Conservation (phyloP, 352 stramenopile genomes). For the Thalassiosira hispida region DNA sequence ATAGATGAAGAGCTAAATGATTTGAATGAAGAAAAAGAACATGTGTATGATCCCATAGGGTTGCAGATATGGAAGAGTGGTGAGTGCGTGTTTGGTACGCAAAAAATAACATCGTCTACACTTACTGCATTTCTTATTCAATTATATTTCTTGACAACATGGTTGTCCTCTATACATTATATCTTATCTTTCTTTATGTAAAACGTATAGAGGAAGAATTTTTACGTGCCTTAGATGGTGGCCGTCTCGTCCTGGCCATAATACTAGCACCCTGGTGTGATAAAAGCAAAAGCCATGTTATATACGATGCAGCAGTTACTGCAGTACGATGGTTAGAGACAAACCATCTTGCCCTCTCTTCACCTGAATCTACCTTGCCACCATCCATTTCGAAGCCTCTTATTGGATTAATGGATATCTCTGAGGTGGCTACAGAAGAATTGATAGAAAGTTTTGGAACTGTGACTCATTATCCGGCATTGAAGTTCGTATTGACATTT, state of each 20-base stretch:
- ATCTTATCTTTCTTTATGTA: not conserved
- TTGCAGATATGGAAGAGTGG: constrained; percentile 53
- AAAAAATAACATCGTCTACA: not conserved
- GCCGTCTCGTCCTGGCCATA: constrained; percentile 49
- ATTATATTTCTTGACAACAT: not conserved
- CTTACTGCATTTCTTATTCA: no score
- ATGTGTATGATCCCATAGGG: constrained; percentile 39
- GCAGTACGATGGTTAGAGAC: constrained; percentile 39
- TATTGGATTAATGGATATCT: constrained; percentile 47
- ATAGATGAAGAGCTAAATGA: not conserved
- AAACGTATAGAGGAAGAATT: constrained; percentile 34
- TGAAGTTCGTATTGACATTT: constrained; percentile 56
- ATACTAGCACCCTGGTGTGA: constrained; percentile 49
- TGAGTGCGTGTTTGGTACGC: constrained; percentile 14
- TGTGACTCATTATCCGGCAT: constrained; percentile 40
- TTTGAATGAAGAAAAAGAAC: not conserved
- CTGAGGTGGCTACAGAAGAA: not conserved
- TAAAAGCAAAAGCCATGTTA: not conserved
- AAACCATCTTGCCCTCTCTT: constrained; percentile 5
- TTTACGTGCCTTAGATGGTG: constrained; percentile 28
- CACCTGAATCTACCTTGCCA: not conserved
- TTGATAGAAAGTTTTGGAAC: constrained; percentile 40
- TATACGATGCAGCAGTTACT: constrained; percentile 13
- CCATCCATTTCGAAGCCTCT: constrained; percentile 25
- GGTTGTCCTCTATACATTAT: not conserved